A percentile compares a stretch with the other conserved stretches of the same genome.
phyloP scores from a whole-genome alignment of 2,329 filamentous ascomycete species.

The Paraphaeosphaeria minitans region DNA sequence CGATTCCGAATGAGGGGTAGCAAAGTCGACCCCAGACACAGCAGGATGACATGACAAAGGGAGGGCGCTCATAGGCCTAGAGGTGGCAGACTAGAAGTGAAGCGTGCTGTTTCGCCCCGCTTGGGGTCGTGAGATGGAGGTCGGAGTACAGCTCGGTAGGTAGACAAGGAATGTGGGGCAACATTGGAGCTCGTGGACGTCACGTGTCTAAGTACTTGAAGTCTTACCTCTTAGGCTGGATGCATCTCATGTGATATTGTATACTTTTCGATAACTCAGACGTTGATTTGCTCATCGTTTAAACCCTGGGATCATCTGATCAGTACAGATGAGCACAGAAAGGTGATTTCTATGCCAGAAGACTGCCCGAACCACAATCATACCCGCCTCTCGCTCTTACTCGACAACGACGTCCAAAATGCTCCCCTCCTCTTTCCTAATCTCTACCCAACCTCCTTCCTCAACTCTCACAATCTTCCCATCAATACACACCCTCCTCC shows the following conservation, averaged over 20 bases:
- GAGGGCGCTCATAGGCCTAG: slow-evolving; percentile 1
- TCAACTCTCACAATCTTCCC: slow-evolving; percentile 82
- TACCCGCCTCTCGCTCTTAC: not conserved
- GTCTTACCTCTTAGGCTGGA: not conserved
- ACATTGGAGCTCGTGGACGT: not conserved
- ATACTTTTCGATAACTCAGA: not conserved
- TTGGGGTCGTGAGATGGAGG: slow-evolving; percentile 2
- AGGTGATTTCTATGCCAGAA: no score
- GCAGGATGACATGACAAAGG: slow-evolving; percentile 1
- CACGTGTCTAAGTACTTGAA: not conserved
- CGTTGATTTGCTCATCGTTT: not conserved
- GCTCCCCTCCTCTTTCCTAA: slow-evolving; percentile 56
- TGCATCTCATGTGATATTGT: not conserved
- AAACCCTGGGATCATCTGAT: not conserved
- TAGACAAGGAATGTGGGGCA: slow-evolving; percentile 2
- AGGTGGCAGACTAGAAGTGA: not conserved
- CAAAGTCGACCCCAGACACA: not conserved
- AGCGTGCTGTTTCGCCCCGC: slow-evolving; percentile 5
- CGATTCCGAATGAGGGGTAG: slow-evolving; percentile 8
- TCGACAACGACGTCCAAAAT: slow-evolving; percentile 45
- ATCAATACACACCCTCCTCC: slow-evolving; percentile 90
- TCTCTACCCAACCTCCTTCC: slow-evolving; percentile 70
- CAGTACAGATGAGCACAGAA: not conserved
- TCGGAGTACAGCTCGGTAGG: slow-evolving; percentile 8
- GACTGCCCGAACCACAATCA: no score